Conservation (phyloP, 176 grass and related monocot species). For the Canna indica region DNA sequence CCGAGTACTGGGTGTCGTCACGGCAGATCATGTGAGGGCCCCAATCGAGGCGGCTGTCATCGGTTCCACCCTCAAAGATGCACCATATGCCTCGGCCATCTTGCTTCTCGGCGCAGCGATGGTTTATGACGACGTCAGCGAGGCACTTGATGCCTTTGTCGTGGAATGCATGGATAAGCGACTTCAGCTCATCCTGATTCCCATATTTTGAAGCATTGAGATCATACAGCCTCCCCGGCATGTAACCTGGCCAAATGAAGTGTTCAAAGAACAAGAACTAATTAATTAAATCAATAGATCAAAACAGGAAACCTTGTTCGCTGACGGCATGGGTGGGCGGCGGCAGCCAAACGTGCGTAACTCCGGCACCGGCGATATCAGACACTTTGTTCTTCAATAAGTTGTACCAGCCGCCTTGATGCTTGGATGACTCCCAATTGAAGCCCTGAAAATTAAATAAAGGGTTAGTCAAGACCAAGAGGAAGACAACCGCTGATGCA, state of each 20-base stretch:
- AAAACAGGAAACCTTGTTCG: not conserved
- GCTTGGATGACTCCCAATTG: not conserved
- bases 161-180: not conserved
- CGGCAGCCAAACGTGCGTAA: not conserved
- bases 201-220: not conserved
- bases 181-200: not conserved
- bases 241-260: not conserved
- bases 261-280: not conserved
- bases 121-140: not conserved
- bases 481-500: not conserved
- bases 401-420: not conserved
- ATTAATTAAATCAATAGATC: too few relatives aligned
- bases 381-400: not conserved
- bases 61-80: not conserved
- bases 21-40: constrained; percentile 1
- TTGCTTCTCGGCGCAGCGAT: not conserved
- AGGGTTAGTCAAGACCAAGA: not conserved
- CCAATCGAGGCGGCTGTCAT: not conserved
- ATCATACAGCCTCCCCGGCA: not conserved
- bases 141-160: not conserved
- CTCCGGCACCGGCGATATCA: not conserved
- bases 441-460: not conserved
- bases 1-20: not conserved
- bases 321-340: not conserved
- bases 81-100: not conserved